These are phyloP conservation scores for Penium margaritaceum DNA, from an alignment of 139 green algal species.

Conservation along the genomic window DNA sequence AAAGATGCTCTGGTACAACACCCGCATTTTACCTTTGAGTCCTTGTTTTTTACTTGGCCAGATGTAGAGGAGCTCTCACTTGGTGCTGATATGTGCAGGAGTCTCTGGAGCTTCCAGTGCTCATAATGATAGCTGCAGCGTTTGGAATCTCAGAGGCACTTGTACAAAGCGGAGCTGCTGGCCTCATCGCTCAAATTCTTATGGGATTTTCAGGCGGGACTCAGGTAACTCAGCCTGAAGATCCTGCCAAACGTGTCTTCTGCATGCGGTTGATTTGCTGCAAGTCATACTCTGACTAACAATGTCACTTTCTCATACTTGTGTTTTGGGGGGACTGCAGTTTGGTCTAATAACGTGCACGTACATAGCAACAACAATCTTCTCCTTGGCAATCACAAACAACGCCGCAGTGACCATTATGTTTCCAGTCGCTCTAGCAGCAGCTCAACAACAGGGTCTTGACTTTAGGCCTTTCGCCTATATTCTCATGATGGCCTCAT, in stretches of 20 bases:
- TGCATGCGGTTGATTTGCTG: too few species aligned
- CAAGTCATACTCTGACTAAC: too few species aligned
- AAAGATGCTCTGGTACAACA: slow-evolving; percentile 12
- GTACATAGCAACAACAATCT: slow-evolving; percentile 33
- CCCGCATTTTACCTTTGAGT: not conserved
- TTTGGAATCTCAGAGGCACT: slow-evolving; percentile 27
- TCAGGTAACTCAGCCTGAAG: not conserved
- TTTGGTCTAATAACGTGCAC: slow-evolving; percentile 2
- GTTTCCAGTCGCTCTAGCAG: slow-evolving; percentile 44
- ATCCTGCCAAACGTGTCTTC: too few species aligned
- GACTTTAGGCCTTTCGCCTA: slow-evolving; percentile 21
- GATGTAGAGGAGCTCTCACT: not conserved
- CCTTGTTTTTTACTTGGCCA: not conserved
- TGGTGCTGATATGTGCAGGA: slow-evolving; percentile 5
- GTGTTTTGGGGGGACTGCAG: not conserved
- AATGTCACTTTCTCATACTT: slow-evolving; percentile 2
- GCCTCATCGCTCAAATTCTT: slow-evolving; percentile 16
- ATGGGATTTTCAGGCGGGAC: slow-evolving; percentile 17
- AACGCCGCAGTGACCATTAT: slow-evolving; percentile 61
- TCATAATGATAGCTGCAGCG: slow-evolving; percentile 28
- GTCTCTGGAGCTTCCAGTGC: slow-evolving; percentile 19
- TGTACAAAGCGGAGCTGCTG: slow-evolving; percentile 7
- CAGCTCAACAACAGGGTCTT: slow-evolving; percentile 7
- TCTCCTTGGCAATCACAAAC: slow-evolving; percentile 59
- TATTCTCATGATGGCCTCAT: slow-evolving; percentile 31